These are phyloP conservation scores for Scytalidium sp. DNA, from an alignment of 2,329 filamentous ascomycete genomes.

Conservation along the genomic window DNA sequence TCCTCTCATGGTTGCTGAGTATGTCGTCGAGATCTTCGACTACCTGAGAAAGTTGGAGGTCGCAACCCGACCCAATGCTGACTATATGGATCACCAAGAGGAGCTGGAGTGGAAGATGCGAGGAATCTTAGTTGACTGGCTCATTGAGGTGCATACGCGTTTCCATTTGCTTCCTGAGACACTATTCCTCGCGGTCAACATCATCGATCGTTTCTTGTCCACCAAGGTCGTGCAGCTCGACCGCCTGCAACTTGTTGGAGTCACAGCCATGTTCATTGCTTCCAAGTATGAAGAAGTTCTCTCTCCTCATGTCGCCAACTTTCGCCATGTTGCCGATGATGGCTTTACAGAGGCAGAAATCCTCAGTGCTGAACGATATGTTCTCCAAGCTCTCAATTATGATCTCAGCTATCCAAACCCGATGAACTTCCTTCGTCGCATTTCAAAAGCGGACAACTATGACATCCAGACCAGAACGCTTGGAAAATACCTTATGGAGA, in stretches of 20 bases:
- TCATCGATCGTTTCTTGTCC: slow-evolving; percentile 96
- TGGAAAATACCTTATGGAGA: slow-evolving; percentile 97
- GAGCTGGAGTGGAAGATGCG: slow-evolving; percentile 99
- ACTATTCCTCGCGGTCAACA: slow-evolving; percentile 94
- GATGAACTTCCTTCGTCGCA: slow-evolving; percentile 98
- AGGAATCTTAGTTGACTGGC: slow-evolving; percentile 95
- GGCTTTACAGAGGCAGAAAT: slow-evolving; percentile 96
- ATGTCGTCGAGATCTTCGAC: slow-evolving; percentile 95
- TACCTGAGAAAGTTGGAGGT: slow-evolving; percentile 87
- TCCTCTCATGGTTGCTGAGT: slow-evolving; percentile 96
- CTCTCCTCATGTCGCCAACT: slow-evolving; percentile 94
- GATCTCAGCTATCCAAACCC: slow-evolving; percentile 98
- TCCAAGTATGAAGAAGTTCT: slow-evolving; percentile 99
- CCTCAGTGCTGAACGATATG: slow-evolving; percentile 92
- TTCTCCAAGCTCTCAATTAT: slow-evolving; percentile 88
- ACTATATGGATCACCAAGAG: slow-evolving; percentile 94
- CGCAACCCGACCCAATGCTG: slow-evolving; percentile 77
- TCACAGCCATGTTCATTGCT: slow-evolving; percentile 99
- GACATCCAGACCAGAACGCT: slow-evolving; percentile 97
- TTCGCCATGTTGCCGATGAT: slow-evolving; percentile 94
- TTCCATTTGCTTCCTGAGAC: slow-evolving; percentile 96
- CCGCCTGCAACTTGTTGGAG: slow-evolving; percentile 91
- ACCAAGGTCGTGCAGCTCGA: slow-evolving; percentile 94
- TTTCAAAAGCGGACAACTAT: slow-evolving; percentile 99
- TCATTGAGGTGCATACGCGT: slow-evolving; percentile 95